A percentile compares a stretch with the other conserved stretches of the same genome.
These are phyloP conservation scores for Penicillium canariense DNA, from an alignment of 495 filamentous ascomycete species.

Conservation along the genomic window DNA sequence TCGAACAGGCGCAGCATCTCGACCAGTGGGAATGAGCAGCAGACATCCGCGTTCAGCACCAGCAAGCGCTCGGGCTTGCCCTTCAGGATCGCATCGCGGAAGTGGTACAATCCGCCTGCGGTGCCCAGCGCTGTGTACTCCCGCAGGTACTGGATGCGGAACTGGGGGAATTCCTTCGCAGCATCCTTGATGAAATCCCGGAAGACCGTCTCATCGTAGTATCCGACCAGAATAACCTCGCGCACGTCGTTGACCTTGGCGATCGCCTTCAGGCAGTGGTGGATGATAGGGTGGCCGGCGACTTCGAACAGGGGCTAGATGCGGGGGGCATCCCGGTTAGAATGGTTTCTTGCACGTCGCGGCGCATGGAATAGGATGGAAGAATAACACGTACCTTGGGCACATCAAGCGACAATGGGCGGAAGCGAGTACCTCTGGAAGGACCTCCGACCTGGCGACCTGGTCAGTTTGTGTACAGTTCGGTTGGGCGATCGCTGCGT, in stretches of 20 bases:
- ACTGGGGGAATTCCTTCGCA: slow-evolving; percentile 76
- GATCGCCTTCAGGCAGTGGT: slow-evolving; percentile 92
- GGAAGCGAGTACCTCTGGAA: slow-evolving; percentile 92
- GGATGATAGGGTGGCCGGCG: slow-evolving; percentile 95
- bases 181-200: slow-evolving; percentile 96
- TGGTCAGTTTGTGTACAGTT: slow-evolving; percentile 17
- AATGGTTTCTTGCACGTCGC: background rate
- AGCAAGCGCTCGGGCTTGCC: slow-evolving; percentile 92
- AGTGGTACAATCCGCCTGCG: slow-evolving; percentile 96
- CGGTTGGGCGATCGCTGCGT: slow-evolving; percentile 8
- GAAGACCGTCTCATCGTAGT: slow-evolving; percentile 97
- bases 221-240: slow-evolving; percentile 96
- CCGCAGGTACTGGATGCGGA: slow-evolving; percentile 91
- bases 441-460: slow-evolving; percentile 79
- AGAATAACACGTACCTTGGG: slow-evolving; percentile 69
- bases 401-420: slow-evolving; percentile 92
- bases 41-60: slow-evolving; percentile 97
- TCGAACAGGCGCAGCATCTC: slow-evolving; percentile 94
- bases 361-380: slow-evolving; percentile 2
- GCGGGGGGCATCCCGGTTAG: slow-evolving; percentile 20
- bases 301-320: slow-evolving; percentile 95
- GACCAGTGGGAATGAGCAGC: slow-evolving; percentile 95
- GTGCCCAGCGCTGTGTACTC: slow-evolving; percentile 98
- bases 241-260: slow-evolving; percentile 88
- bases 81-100: slow-evolving; percentile 98